These are phyloP conservation scores for Rhizodiscina lignyota DNA, from an alignment of 495 filamentous ascomycete species.

Conservation along the genomic window DNA sequence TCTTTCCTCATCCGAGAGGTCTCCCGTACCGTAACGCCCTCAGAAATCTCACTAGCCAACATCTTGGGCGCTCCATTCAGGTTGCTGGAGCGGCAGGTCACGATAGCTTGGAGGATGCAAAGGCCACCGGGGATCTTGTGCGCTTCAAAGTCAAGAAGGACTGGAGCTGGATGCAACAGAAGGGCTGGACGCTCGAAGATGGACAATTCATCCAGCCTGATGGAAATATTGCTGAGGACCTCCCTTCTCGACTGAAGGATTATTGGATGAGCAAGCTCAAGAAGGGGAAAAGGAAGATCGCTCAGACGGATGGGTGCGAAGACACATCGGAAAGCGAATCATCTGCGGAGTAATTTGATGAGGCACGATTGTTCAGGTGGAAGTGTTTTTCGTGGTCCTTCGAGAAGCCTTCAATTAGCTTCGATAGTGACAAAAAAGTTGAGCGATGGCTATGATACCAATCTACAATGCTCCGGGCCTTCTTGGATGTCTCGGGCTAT, in stretches of 20 bases:
- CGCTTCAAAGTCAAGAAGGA: slow-evolving; percentile 43
- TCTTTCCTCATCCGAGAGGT: slow-evolving; percentile 62
- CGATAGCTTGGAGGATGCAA: slow-evolving; percentile 77
- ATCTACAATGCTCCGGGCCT: too few relatives aligned
- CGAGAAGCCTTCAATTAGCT: too few relatives aligned
- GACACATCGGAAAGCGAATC: too few relatives aligned
- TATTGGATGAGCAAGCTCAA: not conserved
- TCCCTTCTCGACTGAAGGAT: not conserved
- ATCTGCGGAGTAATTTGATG: too few relatives aligned
- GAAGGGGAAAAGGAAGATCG: not conserved
- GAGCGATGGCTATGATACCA: too few relatives aligned
- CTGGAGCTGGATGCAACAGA: slow-evolving; percentile 43
- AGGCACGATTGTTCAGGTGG: too few relatives aligned
- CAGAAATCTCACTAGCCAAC: slow-evolving; percentile 42
- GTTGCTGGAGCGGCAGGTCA: slow-evolving; percentile 46
- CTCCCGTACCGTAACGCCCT: slow-evolving; percentile 64
- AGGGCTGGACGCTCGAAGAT: slow-evolving; percentile 47
- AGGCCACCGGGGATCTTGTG: slow-evolving; percentile 75
- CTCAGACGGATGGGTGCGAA: too few relatives aligned
- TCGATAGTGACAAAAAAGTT: too few relatives aligned
- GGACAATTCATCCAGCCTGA: slow-evolving; percentile 32
- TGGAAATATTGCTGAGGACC: not conserved
- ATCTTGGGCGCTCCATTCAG: slow-evolving; percentile 64
- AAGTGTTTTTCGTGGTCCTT: too few relatives aligned
- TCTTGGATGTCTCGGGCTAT: too few relatives aligned